Percentiles rank a stretch among this genome's conserved stretches.
These are phyloP conservation scores for Dictyostelium capitatum DNA, from an alignment of 78 protist genomes.

Conservation along the genomic window DNA sequence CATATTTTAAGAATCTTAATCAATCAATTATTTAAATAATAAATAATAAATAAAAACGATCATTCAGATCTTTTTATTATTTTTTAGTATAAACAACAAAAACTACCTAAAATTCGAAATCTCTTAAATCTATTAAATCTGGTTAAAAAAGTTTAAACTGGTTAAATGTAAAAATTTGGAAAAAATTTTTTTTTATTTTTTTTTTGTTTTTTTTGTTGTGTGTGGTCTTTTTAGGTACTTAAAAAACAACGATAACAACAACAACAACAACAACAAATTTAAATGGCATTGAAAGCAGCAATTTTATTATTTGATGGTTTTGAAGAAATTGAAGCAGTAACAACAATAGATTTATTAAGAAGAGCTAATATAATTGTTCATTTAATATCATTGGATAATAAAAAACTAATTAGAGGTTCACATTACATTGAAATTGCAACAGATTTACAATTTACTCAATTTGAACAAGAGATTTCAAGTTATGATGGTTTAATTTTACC, in stretches of 20 bases:
- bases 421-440: constrained; percentile 6
- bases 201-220: too few species aligned
- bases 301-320: constrained; percentile 16
- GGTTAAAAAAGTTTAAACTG: too few species aligned
- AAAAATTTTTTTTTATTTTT: neutral
- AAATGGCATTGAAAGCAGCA: constrained; percentile 5
- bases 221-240: too few species aligned
- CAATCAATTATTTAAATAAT: neutral
- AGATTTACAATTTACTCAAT: neutral
- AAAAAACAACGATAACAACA: neutral
- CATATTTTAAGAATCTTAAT: constrained; percentile 60
- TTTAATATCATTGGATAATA: neutral
- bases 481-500: constrained; percentile 14
- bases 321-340: constrained; percentile 19
- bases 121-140: too few species aligned
- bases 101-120: neutral
- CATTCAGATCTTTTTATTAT: neutral
- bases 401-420: constrained; percentile 6
- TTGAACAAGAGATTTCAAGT: neutral
- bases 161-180: neutral
- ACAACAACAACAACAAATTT: neutral
- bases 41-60: neutral
- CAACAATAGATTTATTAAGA: constrained; percentile 16
- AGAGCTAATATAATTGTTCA: neutral
- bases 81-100: neutral